Percentiles rank a stretch among this genome's conserved stretches.
Conservation (phyloP, 2,329 filamentous ascomycete species). For the Scopulariopsis brevicaulis region DNA sequence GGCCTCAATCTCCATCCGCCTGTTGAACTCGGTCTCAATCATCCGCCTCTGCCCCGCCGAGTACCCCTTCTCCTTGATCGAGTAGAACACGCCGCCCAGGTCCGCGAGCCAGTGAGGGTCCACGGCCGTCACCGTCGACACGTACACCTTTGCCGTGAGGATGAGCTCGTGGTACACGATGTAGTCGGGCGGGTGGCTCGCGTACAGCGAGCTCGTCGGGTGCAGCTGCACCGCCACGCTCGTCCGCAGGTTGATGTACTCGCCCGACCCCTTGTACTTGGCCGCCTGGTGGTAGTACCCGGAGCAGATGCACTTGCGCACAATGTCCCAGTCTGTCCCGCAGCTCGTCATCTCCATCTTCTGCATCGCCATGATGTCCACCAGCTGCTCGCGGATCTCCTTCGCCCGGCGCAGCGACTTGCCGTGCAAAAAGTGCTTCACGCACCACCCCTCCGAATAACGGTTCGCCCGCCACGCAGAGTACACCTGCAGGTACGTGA, state of each 20-base stretch:
- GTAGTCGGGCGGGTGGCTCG: constrained; percentile 91
- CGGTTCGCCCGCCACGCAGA: constrained; percentile 90
- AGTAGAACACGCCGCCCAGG: constrained; percentile 93
- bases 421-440: constrained; percentile 86
- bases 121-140: constrained; percentile 91
- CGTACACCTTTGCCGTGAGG: constrained; percentile 93
- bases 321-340: constrained; percentile 93
- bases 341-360: constrained; percentile 82
- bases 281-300: constrained; percentile 98
- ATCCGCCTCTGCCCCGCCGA: constrained; percentile 76
- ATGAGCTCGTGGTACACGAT: constrained; percentile 98
- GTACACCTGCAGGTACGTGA: constrained; percentile 93
- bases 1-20: constrained; percentile 83
- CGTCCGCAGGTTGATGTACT: constrained; percentile 93
- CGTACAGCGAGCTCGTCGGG: constrained; percentile 87
- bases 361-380: constrained; percentile 86
- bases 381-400: constrained; percentile 86
- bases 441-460: constrained; percentile 83
- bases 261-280: constrained; percentile 88
- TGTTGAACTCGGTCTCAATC: constrained; percentile 85
- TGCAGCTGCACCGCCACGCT: constrained; percentile 91
- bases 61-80: constrained; percentile 94
- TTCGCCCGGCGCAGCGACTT: constrained; percentile 85
- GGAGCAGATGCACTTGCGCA: constrained; percentile 92
- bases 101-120: constrained; percentile 97